These are phyloP conservation scores for Fraxinus xanthoxyloides DNA, from an alignment of 305 asterid species.

Conservation along the genomic window DNA sequence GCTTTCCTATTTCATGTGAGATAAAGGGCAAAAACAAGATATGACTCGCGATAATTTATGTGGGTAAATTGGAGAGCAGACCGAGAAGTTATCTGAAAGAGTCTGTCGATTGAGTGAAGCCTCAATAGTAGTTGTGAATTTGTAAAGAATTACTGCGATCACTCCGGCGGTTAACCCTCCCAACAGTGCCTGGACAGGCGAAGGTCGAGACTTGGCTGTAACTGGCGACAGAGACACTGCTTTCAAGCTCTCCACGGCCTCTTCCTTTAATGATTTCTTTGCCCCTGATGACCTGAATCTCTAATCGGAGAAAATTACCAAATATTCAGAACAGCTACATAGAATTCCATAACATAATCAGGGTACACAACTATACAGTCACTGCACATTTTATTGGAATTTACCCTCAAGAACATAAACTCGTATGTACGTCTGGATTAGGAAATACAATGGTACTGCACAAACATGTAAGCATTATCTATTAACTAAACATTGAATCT, in stretches of 20 bases:
- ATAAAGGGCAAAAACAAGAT: background rate
- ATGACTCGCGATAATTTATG: background rate
- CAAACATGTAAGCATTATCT: background rate
- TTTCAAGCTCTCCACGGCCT: conserved; percentile 61
- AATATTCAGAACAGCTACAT: conserved; percentile 12
- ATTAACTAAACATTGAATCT: background rate
- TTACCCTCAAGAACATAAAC: background rate
- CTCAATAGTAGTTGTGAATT: conserved; percentile 65
- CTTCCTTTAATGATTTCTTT: conserved; percentile 65
- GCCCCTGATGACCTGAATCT: conserved; percentile 62
- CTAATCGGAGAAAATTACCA: conserved; percentile 32
- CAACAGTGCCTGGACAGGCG: conserved; percentile 58
- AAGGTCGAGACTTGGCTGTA: conserved; percentile 44
- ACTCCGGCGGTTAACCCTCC: conserved; percentile 78
- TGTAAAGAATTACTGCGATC: conserved; percentile 66
- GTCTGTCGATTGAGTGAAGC: conserved; percentile 56
- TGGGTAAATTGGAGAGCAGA: conserved; percentile 29
- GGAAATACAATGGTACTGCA: background rate
- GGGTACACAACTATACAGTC: background rate
- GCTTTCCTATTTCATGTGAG: background rate
- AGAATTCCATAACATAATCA: background rate
- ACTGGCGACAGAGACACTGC: conserved; percentile 51
- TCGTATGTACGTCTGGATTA: no score
- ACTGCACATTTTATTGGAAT: background rate
- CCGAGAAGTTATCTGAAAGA: conserved; percentile 73